A percentile compares a stretch with the other conserved stretches of the same genome.
Evolutionary conservation across 2,329 filamentous ascomycete genomes (phyloP).

Genomic region (Stromatinia cepivora): DNA sequence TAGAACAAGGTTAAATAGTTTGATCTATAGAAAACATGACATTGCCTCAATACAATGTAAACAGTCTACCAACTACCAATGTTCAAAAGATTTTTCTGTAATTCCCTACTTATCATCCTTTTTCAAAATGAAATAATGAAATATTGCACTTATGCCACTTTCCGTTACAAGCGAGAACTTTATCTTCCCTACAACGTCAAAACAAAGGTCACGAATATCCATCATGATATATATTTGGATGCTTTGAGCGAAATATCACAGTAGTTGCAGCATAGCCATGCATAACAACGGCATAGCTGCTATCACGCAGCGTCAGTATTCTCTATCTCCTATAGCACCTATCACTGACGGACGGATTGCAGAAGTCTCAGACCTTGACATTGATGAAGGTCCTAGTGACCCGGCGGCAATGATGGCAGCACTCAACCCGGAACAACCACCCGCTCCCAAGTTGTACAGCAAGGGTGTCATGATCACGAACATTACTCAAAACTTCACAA

Average conservation of each 20-base stretch:
- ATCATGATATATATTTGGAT: neutral
- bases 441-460: slow-evolving; percentile 39
- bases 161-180: slow-evolving; percentile 15
- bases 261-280: slow-evolving; percentile 30
- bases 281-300: slow-evolving; percentile 31
- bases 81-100: neutral
- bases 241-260: neutral
- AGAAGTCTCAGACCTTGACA: slow-evolving; percentile 37
- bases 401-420: slow-evolving; percentile 32
- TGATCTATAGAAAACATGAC: neutral
- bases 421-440: slow-evolving; percentile 35
- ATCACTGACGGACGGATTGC: slow-evolving; percentile 27
- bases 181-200: slow-evolving; percentile 17
- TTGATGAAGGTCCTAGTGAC: slow-evolving; percentile 34
- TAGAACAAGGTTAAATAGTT: neutral
- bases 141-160: slow-evolving; percentile 16
- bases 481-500: slow-evolving; percentile 57
- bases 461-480: slow-evolving; percentile 57
- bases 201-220: neutral
- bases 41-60: neutral
- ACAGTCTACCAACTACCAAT: neutral
- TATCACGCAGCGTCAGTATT: slow-evolving; percentile 34
- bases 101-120: neutral
- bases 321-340: slow-evolving; percentile 1
- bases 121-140: slow-evolving; percentile 8